Percentiles rank a stretch among this genome's conserved stretches.
phyloP scores from a whole-genome alignment of 176 grass and related monocot species.

The Paspalum notatum region DNA sequence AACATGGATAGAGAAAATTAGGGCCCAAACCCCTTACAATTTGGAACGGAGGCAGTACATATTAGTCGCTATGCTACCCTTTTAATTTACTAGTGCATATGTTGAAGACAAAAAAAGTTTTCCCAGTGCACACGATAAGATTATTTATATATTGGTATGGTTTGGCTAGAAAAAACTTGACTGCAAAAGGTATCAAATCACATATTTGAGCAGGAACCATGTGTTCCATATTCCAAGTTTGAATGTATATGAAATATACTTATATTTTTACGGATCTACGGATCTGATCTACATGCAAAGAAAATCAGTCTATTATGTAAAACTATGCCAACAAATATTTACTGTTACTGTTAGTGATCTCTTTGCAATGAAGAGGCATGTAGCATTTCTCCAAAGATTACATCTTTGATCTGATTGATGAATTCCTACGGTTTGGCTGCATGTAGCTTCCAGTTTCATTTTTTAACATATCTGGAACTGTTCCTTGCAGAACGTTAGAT shows the following conservation, averaged over 20 bases:
- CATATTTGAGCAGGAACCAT: background rate
- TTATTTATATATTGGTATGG: background rate
- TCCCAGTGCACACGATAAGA: background rate
- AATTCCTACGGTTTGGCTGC: background rate
- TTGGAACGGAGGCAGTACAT: background rate
- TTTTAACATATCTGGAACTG: conserved; percentile 34
- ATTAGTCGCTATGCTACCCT: background rate
- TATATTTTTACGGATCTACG: background rate
- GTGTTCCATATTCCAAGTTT: conserved; percentile 2
- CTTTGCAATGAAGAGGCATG: background rate
- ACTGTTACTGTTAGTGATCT: background rate
- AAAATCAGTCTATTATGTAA: background rate
- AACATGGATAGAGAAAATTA: too few species aligned
- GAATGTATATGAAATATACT: background rate
- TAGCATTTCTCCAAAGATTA: background rate
- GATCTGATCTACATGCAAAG: background rate
- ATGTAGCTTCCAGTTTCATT: conserved; percentile 14
- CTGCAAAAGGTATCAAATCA: background rate
- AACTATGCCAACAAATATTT: conserved; percentile 8
- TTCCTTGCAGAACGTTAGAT: conserved; percentile 85
- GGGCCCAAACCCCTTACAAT: too few species aligned
- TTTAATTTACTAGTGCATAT: background rate
- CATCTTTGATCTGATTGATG: conserved; percentile 22
- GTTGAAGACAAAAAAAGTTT: background rate
- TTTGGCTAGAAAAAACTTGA: background rate